Evolutionary conservation across 768 basidiomycete species (phyloP).

Genomic region (Solioccasus polychromus): DNA sequence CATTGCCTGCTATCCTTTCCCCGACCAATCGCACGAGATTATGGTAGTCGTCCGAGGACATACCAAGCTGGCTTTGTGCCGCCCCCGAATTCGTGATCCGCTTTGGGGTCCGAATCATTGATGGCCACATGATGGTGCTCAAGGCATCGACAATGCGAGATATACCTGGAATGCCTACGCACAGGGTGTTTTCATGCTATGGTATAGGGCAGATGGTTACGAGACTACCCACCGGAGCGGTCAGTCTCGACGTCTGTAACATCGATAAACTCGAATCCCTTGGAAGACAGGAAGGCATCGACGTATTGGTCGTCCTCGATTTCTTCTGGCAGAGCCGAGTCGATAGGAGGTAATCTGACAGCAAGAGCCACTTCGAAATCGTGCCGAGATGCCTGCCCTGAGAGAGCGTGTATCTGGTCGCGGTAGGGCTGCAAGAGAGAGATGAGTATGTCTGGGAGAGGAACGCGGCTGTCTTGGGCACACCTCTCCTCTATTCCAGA

Average conservation of each 20-base stretch:
- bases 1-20: slow-evolving; percentile 21
- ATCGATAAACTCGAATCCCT: slow-evolving; percentile 79
- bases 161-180: slow-evolving; percentile 50
- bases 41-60: slow-evolving; percentile 19
- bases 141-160: slow-evolving; percentile 75
- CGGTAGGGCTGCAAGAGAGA: slow-evolving; percentile 48
- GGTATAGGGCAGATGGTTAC: not conserved
- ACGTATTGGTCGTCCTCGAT: slow-evolving; percentile 51
- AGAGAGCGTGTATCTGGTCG: slow-evolving; percentile 50
- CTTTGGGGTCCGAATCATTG: slow-evolving; percentile 44
- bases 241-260: slow-evolving; percentile 9
- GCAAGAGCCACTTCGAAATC: slow-evolving; percentile 74
- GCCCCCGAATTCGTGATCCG: not conserved
- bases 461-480: slow-evolving; percentile 16
- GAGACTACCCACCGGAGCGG: slow-evolving; percentile 16
- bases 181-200: not conserved
- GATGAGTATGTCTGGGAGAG: slow-evolving; percentile 1
- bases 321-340: slow-evolving; percentile 19
- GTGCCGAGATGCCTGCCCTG: slow-evolving; percentile 44
- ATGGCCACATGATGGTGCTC: slow-evolving; percentile 88
- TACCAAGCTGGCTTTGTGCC: not conserved
- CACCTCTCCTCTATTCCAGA: slow-evolving; percentile 70
- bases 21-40: slow-evolving; percentile 22
- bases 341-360: slow-evolving; percentile 45
- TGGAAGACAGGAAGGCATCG: slow-evolving; percentile 63